Base-by-base conservation (phyloP, 148 eudicot species). In the Simmondsia chinensis region DNA sequence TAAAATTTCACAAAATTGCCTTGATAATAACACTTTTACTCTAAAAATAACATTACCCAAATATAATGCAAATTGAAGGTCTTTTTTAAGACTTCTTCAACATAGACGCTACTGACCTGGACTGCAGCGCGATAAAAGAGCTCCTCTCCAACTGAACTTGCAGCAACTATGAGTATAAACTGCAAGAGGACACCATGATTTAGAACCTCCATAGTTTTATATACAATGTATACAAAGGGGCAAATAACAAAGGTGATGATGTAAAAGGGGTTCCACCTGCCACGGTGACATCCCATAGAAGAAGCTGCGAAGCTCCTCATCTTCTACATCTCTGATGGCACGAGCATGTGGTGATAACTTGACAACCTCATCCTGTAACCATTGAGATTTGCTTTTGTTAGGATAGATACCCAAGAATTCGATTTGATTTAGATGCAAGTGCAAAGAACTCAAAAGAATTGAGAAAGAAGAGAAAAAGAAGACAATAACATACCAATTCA, bases 51-150 rank as follows among this genome's bases (percentile, higher is more conserved):
- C n/a, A n/a, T n/a, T n/a, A n/a, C n/a, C n/a, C n/a, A n/a, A n/a
- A n/a, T n/a, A n/a, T n/a, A n/a, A n/a, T n/a, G n/a, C n/a, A n/a
- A n/a, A n/a, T n/a, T n/a, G n/a, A n/a, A n/a, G n/a, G n/a, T n/a
- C n/a, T n/a, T n/a, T n/a, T n/a, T n/a, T n/a, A n/a, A n/a, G n/a
- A 28, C 31, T 5, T 12, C 33, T 8, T 35, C 4, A 12, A 27
- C 5, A 6, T 20, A 6, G 20, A 31, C 5, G 25, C 6, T 32
- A 32, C 76, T 39, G 36, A 91, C 99, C 96, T 93, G 99, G 36
- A 93, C 89, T 51, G 99, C 99, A 45, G 94, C 99, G 27, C 99
- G 78, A 70, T 93, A 93, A 64, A 93, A 93, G 18, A 93, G 99
- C 63, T 93, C 99, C 64, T 93, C 96, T 8, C 99, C 99, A 51